These are phyloP conservation scores for Fusarium sp. DNA, from an alignment of 2,329 filamentous ascomycete species.

Conservation along the genomic window DNA sequence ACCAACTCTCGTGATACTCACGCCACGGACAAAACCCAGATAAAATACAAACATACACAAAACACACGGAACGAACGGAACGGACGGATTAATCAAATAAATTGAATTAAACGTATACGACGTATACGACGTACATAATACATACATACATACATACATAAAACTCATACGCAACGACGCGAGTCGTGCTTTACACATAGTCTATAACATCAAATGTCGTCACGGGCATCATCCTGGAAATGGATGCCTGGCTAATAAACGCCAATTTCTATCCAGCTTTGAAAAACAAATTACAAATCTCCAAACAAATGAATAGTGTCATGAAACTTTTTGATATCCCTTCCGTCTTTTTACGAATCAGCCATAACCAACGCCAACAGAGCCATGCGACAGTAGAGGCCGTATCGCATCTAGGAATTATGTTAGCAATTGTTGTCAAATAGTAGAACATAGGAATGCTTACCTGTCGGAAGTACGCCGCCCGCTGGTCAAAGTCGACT, in stretches of 20 bases:
- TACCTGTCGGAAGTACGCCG: constrained; percentile 99
- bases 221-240: constrained; percentile 46
- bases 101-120: constrained; percentile 40
- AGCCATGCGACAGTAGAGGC: constrained; percentile 98
- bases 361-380: constrained; percentile 92
- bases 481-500: constrained; percentile 96
- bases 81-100: constrained; percentile 36
- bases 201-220: constrained; percentile 50
- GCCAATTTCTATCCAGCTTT: constrained; percentile 51
- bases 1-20: constrained; percentile 7
- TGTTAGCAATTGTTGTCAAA: constrained; percentile 33
- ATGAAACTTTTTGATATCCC: constrained; percentile 42
- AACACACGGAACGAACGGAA: constrained; percentile 27
- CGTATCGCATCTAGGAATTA: constrained; percentile 87
- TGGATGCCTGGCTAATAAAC: constrained; percentile 48
- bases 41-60: constrained; percentile 24
- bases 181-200: constrained; percentile 48
- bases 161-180: constrained; percentile 48
- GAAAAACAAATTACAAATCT: constrained; percentile 45
- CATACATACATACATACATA: constrained; percentile 42
- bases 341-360: constrained; percentile 48
- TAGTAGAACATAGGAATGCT: constrained; percentile 55
- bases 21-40: constrained; percentile 18
- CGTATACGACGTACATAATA: constrained; percentile 44
- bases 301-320: constrained; percentile 28